These are phyloP conservation scores for Caloboletus firmus DNA, from an alignment of 1,284 basidiomycete species.

Conservation along the genomic window DNA sequence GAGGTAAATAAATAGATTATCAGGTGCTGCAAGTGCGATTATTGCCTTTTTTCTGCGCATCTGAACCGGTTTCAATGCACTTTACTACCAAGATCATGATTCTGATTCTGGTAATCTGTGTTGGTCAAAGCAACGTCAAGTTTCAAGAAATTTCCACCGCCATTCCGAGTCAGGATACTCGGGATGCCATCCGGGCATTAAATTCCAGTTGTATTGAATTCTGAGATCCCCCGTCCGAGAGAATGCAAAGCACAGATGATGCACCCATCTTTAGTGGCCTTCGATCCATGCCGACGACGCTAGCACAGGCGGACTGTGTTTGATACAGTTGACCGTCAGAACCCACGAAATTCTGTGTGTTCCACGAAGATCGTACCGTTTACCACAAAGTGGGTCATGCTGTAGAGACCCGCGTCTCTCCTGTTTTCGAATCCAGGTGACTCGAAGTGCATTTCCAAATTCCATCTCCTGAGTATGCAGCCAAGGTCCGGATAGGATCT, in stretches of 20 bases:
- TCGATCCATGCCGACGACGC: neutral
- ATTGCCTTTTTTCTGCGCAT: neutral
- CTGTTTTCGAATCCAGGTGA: neutral
- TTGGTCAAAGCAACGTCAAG: neutral
- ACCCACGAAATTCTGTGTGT: neutral
- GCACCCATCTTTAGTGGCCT: neutral
- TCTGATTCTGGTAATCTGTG: neutral
- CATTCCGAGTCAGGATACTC: neutral
- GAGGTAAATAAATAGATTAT: neutral
- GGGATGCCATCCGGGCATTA: neutral
- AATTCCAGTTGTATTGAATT: neutral
- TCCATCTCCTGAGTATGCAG: neutral
- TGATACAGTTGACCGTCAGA: too few relatives aligned
- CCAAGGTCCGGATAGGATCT: neutral
- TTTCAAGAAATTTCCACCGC: neutral
- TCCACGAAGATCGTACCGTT: neutral
- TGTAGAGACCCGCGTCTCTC: neutral
- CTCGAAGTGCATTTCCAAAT: neutral
- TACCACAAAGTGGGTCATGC: neutral
- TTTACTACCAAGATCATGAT: neutral
- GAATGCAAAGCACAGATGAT: neutral
- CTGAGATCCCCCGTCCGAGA: neutral
- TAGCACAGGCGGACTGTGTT: neutral
- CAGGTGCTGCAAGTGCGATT: too few relatives aligned
- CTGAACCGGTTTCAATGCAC: neutral